Base-by-base conservation (phyloP, 2,329 filamentous ascomycete species). In the Hypoxylon rubiginosum region DNA sequence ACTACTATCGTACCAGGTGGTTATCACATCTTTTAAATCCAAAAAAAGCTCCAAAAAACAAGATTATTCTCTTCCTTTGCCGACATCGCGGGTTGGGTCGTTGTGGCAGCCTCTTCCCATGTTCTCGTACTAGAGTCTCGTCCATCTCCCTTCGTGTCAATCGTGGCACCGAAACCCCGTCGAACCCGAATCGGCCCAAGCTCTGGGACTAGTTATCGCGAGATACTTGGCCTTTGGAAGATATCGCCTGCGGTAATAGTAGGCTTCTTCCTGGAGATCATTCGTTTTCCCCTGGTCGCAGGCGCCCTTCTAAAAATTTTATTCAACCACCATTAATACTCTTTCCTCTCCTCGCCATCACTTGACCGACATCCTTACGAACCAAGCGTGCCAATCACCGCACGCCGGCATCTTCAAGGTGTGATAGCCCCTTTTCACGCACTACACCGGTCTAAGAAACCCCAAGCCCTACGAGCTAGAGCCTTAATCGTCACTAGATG, bases 261-360 rank as follows among this genome's bases (percentile, higher is more conserved):
- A 82, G 82, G 77, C 77, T 77, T 74, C 76, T 74, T 76, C 72
- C 72, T 74, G 69, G 74, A 78, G 68, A 76, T 78, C 73, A 78
- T 74, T 81, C 79, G 76, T 81, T 78, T 76, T 76, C 73, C 73
- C 72, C 73, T 77, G 85, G 86, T 81, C 85, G 85, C 86, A 84
- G 85, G 86, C 86, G 85, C 85, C 85, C 85, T 84, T 80, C 39
- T 24, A 73, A 73, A 75, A 83, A 79, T 76, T 58, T 51, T 64
- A 43, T n/a, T 46, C 62, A 43, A 77, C 77, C 76, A 76, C 76
- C 78, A 79, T 75, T 77, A 65, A 46, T 41, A 43, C 17, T 43
- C 39, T 19, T 60, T 34, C 49, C 26, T 58, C 64, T 24, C 34
- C 49, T 59, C 50, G 34, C 61, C 56, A 55, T 61, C 36, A 41